Base-by-base conservation (phyloP, 805 yeast species). In the Candida cerambycidarum region DNA sequence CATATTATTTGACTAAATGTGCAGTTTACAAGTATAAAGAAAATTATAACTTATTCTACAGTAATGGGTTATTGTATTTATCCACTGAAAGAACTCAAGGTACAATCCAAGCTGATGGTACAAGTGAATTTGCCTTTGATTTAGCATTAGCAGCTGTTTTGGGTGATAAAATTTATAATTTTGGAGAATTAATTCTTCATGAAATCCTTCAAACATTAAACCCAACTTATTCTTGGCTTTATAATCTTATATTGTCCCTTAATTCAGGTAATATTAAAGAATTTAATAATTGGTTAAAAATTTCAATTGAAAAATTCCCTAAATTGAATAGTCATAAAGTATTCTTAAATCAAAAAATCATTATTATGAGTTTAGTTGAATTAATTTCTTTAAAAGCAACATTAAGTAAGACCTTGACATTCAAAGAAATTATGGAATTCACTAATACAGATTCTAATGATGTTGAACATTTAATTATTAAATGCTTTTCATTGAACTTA, bases 161-260 rank as follows among this genome's bases (percentile, higher is more conserved):
- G 54, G 98, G 97, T 38, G 96, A 89, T 58, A 82, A 79, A 56
- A 87, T 92, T 54, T 93, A 89, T 72, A 93, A 92, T 68, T 93
- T 93, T 64, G 98, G 98, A 39, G 99, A 93, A 67, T 77, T 93
- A 49, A 76, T 93, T 47, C 80, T 89, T 61, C 98, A 92, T 64
- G 96, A 93, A 33, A 81, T 92, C 36, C 76, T 89, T 62, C 59
- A 69, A 32, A 63, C 71, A 30, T 73, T 85, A 32, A 73, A 68
- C 40, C 62, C 78, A 31, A 43, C 42, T 13, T 78, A 78, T 61
- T 62, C 67, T 28, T 89, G 96, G 96, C 69, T 93, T 47, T 78
- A 80, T 48, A 77, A 83, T 38, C 66, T 90, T 48, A 72, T 93
- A 40, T 69, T 79, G 45, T 74, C 85, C 18, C 72, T 93, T 55